Evolutionary conservation across 192 early-diverging fungal genomes (phyloP).

Genomic region (Haplosporangium gracile): DNA sequence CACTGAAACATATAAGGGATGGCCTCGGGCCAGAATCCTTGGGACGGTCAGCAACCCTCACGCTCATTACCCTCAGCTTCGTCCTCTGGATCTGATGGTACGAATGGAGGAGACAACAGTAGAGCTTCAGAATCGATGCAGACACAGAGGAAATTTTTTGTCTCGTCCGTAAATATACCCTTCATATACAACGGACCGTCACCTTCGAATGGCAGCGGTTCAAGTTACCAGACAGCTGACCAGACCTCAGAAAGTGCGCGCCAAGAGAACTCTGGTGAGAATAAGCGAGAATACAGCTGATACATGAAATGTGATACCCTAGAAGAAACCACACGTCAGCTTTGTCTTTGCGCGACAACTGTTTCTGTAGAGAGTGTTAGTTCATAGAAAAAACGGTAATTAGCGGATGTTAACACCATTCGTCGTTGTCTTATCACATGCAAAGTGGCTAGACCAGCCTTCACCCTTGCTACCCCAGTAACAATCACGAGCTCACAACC

Average conservation of each 20-base stretch:
- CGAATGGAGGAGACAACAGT: not conserved
- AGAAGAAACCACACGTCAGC: not conserved
- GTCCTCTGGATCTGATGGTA: not conserved
- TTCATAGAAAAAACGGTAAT: not conserved
- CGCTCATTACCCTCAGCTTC: not conserved
- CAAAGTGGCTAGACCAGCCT: not conserved
- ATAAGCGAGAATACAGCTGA: not conserved
- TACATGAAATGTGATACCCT: not conserved
- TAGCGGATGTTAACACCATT: not conserved
- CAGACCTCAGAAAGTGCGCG: not conserved
- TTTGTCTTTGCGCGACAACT: not conserved
- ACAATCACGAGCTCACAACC: not conserved
- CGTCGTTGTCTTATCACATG: not conserved
- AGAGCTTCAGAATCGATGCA: not conserved
- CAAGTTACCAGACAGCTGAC: not conserved
- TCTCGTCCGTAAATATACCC: not conserved
- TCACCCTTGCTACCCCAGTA: not conserved
- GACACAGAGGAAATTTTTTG: not conserved
- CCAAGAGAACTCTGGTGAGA: not conserved
- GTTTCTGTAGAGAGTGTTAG: not conserved
- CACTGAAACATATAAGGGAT: not conserved
- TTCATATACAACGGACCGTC: not conserved
- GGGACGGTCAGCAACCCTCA: not conserved
- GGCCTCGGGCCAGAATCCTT: not conserved
- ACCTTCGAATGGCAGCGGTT: not conserved